Evolutionary conservation across 73 alveolate genomes (phyloP).

Genomic region (Paramecium sexaurelia): DNA sequence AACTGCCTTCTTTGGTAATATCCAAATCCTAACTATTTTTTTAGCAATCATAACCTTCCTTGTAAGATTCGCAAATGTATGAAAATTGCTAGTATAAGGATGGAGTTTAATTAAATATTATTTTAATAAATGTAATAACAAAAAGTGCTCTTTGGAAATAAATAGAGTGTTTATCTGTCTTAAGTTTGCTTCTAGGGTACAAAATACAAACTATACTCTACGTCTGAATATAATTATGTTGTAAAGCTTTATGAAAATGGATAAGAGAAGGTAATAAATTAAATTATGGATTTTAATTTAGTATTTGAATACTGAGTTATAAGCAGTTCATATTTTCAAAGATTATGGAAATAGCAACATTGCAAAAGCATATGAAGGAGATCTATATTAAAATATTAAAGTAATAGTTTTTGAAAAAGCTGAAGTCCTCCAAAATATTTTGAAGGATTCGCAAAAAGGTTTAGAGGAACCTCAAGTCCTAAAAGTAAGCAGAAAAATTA

Average conservation of each 20-base stretch:
- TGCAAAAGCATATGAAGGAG: constrained; percentile 3
- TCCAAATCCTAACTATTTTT: no score
- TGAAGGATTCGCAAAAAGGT: constrained; percentile 3
- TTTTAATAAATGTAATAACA: not conserved
- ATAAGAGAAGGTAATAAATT: constrained; percentile 23
- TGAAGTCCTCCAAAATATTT: not conserved
- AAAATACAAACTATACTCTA: not conserved
- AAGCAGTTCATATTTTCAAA: not conserved
- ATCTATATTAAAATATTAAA: not conserved
- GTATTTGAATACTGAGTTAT: constrained; percentile 17
- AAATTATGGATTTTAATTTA: not conserved
- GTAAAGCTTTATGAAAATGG: constrained; percentile 40
- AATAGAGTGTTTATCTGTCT: not conserved
- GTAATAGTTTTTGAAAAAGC: constrained; percentile 41
- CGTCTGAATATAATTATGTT: not conserved
- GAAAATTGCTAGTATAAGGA: not conserved
- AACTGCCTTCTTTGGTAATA: no score
- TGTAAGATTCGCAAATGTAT: not conserved
- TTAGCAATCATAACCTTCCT: no score
- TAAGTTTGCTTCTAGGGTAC: constrained; percentile 6
- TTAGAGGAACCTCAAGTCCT: constrained; percentile 21
- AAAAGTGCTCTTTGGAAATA: constrained; percentile 2
- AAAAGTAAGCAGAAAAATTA: not conserved
- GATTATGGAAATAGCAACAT: not conserved
- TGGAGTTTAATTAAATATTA: not conserved